These are phyloP conservation scores for Salicornia ramosissima DNA, from an alignment of 148 eudicot species.

Conservation along the genomic window DNA sequence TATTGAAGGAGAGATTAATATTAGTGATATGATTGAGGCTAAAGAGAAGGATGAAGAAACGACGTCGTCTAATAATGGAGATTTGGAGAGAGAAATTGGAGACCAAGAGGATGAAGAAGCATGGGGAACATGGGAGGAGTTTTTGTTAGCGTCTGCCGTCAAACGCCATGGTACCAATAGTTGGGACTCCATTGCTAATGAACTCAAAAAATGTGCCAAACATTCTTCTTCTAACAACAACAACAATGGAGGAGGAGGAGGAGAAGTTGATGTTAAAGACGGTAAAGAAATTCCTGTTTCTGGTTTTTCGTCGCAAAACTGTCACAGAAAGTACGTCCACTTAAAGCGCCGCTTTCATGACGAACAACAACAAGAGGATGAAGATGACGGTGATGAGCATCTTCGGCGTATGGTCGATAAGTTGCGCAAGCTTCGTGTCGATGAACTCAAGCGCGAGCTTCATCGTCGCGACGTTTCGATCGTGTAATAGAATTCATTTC, in stretches of 20 bases:
- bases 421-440: slow-evolving; percentile 35
- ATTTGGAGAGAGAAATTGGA: neutral
- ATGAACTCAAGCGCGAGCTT: slow-evolving; percentile 35
- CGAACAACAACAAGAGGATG: slow-evolving; percentile 3
- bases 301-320: slow-evolving; percentile 21
- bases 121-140: slow-evolving; percentile 42
- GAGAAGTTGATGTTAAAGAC: neutral
- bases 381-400: neutral
- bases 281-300: too few species aligned
- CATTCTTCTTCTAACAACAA: neutral
- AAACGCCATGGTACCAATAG: slow-evolving; percentile 33
- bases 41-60: slow-evolving; percentile 10
- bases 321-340: slow-evolving; percentile 29
- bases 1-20: neutral
- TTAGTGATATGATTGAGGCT: neutral
- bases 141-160: slow-evolving; percentile 36
- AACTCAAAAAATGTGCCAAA: slow-evolving; percentile 26
- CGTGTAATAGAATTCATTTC: slow-evolving; percentile 28
- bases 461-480: slow-evolving; percentile 40
- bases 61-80: slow-evolving; percentile 19
- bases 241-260: neutral
- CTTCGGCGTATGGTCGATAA: slow-evolving; percentile 26
- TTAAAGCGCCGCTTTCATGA: slow-evolving; percentile 29
- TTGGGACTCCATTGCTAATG: slow-evolving; percentile 43
- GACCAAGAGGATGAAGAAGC: slow-evolving; percentile 1